Conservation (phyloP, 2,329 filamentous ascomycete species). For the Fusarium aywerte region DNA sequence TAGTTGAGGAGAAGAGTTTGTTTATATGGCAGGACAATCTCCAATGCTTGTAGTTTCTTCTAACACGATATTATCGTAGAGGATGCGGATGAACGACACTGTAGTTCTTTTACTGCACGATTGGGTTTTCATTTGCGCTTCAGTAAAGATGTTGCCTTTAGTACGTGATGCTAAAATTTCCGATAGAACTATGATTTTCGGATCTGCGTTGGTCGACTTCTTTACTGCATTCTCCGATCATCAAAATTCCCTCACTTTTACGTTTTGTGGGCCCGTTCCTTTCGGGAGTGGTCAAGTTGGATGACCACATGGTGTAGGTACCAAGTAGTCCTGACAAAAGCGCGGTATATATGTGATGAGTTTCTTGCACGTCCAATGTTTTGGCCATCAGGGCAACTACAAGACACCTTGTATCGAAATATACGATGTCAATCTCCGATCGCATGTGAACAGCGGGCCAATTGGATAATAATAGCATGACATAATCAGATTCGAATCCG, state of each 20-base stretch:
- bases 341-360: no score
- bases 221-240: no score
- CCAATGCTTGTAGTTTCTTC: no score
- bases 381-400: no score
- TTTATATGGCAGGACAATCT: background rate
- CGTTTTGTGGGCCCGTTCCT: no score
- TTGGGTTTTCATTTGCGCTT: background rate
- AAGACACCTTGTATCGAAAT: no score
- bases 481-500: background rate
- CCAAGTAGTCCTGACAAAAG: no score
- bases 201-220: background rate
- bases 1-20: no score
- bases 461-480: rapidly evolving
- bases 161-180: background rate
- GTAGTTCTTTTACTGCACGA: background rate
- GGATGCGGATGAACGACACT: rapidly evolving
- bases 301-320: no score
- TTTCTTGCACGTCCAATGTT: no score
- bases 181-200: background rate
- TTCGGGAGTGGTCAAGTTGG: no score
- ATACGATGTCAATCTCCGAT: background rate
- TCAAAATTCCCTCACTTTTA: no score
- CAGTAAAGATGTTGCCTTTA: background rate
- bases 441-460: background rate
- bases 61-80: background rate